phyloP scores from a whole-genome alignment of 306 rosid species.

The Gastrolobium bilobum region DNA sequence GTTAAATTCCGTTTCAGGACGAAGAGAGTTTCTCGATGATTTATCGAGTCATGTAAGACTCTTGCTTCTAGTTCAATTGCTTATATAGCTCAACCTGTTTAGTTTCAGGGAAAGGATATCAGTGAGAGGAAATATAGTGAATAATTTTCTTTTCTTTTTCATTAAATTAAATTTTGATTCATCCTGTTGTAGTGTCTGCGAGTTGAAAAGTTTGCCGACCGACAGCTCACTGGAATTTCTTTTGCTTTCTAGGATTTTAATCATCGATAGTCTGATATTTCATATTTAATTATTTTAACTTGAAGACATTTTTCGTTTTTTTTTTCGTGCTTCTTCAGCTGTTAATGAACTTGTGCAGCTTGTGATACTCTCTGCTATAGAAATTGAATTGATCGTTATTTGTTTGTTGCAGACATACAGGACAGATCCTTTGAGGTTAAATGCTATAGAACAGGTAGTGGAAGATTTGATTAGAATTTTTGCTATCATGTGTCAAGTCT shows the following conservation, averaged over 20 bases:
- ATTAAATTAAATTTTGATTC: neutral
- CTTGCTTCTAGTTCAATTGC: slow-evolving; percentile 33
- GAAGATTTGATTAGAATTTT: slow-evolving; percentile 14
- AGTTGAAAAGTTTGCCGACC: slow-evolving; percentile 25
- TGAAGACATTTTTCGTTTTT: neutral
- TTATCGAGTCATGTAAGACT: slow-evolving; percentile 78
- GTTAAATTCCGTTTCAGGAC: slow-evolving; percentile 61
- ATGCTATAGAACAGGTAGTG: slow-evolving; percentile 81
- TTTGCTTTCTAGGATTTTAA: slow-evolving; percentile 35
- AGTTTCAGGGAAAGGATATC: slow-evolving; percentile 35
- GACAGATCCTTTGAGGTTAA: slow-evolving; percentile 66
- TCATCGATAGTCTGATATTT: neutral
- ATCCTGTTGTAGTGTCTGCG: slow-evolving; percentile 11
- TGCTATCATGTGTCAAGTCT: neutral
- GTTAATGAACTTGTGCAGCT: slow-evolving; percentile 42
- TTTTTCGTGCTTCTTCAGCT: slow-evolving; percentile 2
- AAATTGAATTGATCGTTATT: slow-evolving; percentile 51
- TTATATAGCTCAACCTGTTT: slow-evolving; percentile 34
- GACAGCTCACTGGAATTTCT: neutral
- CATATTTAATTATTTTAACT: slow-evolving; percentile 14
- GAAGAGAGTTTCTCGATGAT: slow-evolving; percentile 74
- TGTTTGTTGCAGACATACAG: slow-evolving; percentile 77
- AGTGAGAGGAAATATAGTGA: slow-evolving; percentile 18
- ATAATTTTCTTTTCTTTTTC: neutral
- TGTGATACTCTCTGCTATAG: slow-evolving; percentile 31